phyloP scores from a whole-genome alignment of 441 rosid species.

The Omphalea diandra region DNA sequence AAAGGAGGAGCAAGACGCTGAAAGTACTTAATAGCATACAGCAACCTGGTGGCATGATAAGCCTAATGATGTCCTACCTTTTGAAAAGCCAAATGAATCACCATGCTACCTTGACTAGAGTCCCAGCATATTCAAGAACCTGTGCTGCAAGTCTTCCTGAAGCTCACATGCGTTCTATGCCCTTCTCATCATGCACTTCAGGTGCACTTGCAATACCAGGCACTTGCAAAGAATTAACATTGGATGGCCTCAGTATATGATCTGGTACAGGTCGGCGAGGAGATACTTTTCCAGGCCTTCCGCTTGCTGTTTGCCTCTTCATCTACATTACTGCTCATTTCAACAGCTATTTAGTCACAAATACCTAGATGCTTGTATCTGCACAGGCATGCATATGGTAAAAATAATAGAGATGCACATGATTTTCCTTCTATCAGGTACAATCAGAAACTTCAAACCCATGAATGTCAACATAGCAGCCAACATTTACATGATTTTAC shows the following conservation, averaged over 20 bases:
- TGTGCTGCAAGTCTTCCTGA: conserved; percentile 88
- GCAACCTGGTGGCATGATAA: neutral
- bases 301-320: conserved; percentile 43
- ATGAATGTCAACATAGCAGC: neutral
- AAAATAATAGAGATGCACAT: conserved; percentile 6
- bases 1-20: too few relatives aligned
- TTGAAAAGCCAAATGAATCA: neutral
- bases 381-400: neutral
- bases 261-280: conserved; percentile 72
- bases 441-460: neutral
- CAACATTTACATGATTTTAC: neutral
- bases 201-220: conserved; percentile 76
- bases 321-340: conserved; percentile 45
- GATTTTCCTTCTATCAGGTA: conserved; percentile 1
- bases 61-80: neutral
- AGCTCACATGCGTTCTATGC: conserved; percentile 83
- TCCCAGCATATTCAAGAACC: conserved; percentile 81
- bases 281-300: conserved; percentile 70
- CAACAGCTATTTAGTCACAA: conserved; percentile 25
- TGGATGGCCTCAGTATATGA: conserved; percentile 63
- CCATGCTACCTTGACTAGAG: conserved; percentile 69
- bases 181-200: conserved; percentile 73
- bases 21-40: neutral
- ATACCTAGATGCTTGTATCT: neutral
- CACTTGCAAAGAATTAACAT: conserved; percentile 48